Evolutionary conservation across 257 asterid genomes (phyloP), one percentile per base, ranked within the genome.

Genomic region (Ligustrum vulgare): DNA sequence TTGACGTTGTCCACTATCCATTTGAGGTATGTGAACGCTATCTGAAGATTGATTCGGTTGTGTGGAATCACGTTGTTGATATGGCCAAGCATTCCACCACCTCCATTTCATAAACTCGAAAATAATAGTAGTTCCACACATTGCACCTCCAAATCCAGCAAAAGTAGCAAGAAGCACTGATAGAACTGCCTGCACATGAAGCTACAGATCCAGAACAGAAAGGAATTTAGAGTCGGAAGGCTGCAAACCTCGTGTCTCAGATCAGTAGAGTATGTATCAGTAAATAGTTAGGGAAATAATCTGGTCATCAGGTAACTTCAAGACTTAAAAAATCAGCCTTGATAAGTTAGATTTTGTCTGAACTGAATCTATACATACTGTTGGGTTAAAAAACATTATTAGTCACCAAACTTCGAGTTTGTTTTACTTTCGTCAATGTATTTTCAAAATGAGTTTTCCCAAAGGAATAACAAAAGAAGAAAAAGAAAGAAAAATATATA

Each of bases 141-240:
- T 89, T 65, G 90, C 84, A 54, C 97, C 95, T 78, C 96, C 98
- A 78, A 93, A 91, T 43, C 98, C 97, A 68, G 90, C 92, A 83
- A 91, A 89, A 28, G 96, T 87, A 15, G 95, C 97, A 5, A 93
- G 89, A 70, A 91, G 88, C 76, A 90, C 92, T 0, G 98, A 79
- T 71, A 91, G 75, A 83, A 93, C 91, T 23, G 89, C 91, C 82
- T 90, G 97, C 76, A 93, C 89, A 22, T 79, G 87, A 74, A 93
- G 91, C 98, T 91, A 77, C 69, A 56, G 69, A 69, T 39, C 58
- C 79, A 63, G 1, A 77, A 79, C 18, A 81, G 73, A 69, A 72
- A 16, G 72, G 43, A 45, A 35, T 34, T 76, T 72, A 45, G 75
- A 33, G 35, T 77, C 62, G 76, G 70, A 70, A 69, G n/a, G n/a